Evolutionary conservation across 176 grass and related monocot species (phyloP), one percentile per base, ranked within the genome.

Genomic region (Rhipidocladum racemiflorum): DNA sequence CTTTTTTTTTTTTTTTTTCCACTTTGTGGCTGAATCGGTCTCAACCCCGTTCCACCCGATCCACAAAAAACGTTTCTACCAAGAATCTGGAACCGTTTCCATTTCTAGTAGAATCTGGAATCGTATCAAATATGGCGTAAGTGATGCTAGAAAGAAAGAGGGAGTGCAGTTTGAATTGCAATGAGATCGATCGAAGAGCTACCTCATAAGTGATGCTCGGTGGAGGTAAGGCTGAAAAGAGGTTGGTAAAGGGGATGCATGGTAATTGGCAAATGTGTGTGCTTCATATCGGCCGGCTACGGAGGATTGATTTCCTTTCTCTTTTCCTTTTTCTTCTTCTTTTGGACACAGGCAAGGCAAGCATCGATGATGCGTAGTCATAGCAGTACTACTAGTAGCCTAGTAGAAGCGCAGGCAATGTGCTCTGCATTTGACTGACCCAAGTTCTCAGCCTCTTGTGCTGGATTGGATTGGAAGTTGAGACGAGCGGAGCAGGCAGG

Each of bases 151-250:
- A n/a, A n/a, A n/a, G n/a, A n/a, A n/a, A n/a, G 30, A 2, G 8
- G 24, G 21, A 14, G 44, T 15, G 9, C 51, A 40, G 7, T 42
- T 40, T 76, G 56, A 77, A 77, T 62, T 27, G 39, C 16, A 12
- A 29, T 61, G 54, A 76, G 39, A 29, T 62, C 16, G 14, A 12
- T 72, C 21, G 21, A 4, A 24, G 54, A 0, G 27, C 14, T 32
- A 9, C 18, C 10, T 57, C 76, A 79, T 50, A 49, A 61, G 57
- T 43, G 40, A 79, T 65, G 61, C 48, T 65, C 38, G 28, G 46
- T 48, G 46, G 79, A 45, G 65, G 50, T 9, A 70, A 81, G 79
- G 79, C 79, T 81, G 78, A 81, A 81, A 70, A 70, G 65, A 42
- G 61, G 16, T 2, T 44, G 39, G 21, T 23, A 15, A 70, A 70